Base-by-base conservation (phyloP, 2,329 filamentous ascomycete species). In the Clarireedia monteithiana region DNA sequence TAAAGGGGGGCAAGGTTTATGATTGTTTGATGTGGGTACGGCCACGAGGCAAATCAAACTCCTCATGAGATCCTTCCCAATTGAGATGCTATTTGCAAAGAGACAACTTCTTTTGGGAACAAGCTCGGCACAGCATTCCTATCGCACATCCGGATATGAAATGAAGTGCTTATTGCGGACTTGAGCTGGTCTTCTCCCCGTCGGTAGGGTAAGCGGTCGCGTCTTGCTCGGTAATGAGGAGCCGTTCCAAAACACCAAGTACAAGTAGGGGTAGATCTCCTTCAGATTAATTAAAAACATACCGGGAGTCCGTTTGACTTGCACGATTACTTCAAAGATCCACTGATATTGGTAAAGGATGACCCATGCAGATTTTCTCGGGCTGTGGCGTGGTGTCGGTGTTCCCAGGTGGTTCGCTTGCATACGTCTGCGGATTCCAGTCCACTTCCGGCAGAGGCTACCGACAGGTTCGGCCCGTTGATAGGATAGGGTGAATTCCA, bases 211-310 rank as follows among this genome's bases (percentile, higher is more conserved):
- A 42, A 27, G 5, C 6, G n/a, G 15, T 27, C 36, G 17, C 20
- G 30, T 57, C 55, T 58, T 57, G 60, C 61, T 67, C 60, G 62
- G 62, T 63, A 65, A 57, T 62, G 53, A 60, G 53, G 62, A 64
- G 63, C 63, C 59, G 60, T 60, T 50, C 52, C n/a, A 50, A 39
- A 54, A 50, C 45, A 36, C 20, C n/a, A 53, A 59, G 47, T 38
- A 39, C 53, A 38, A 60, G 48, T 49, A 60, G 58, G 63, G 55
- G 49, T 53, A 26, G 44, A 56, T 59, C 48, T 59, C 36, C 20
- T 20, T 60, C 57, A 65, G 55, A 62, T 64, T 66, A 52, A 66
- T 64, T 63, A 53, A 62, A 60, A 58, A 63, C 65, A 60, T 66
- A 66, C 65, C 62, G 57, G 59, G 57, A 49, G 42, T 57, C 56